Evolutionary conservation across 1,284 basidiomycete species (phyloP).

Genomic region (Tausonia pullulans): DNA sequence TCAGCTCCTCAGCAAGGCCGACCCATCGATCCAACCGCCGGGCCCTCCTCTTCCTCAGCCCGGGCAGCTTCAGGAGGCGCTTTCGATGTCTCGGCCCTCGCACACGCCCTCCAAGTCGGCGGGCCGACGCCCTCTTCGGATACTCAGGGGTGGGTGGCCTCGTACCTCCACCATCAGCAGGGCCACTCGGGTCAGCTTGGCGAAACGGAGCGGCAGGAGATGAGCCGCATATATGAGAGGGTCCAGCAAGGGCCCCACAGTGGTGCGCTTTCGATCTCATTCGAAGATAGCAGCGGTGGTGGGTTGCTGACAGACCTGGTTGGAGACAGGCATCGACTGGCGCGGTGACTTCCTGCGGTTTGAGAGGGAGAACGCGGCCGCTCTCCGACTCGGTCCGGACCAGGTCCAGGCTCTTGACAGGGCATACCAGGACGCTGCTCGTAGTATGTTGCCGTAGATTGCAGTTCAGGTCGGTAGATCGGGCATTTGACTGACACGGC

Average conservation of each 20-base stretch:
- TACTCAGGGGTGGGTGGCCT: background rate
- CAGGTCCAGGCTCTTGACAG: slow-evolving; percentile 1
- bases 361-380: background rate
- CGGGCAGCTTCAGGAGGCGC: background rate
- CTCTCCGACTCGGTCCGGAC: background rate
- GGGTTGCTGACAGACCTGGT: background rate
- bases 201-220: background rate
- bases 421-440: background rate
- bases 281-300: background rate
- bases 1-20: background rate
- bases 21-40: background rate
- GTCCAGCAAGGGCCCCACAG: background rate
- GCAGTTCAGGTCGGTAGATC: background rate
- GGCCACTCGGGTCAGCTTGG: background rate
- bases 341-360: slow-evolving; percentile 1
- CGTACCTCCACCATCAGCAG: slow-evolving; percentile 2
- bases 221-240: background rate
- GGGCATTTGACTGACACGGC: background rate
- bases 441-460: background rate
- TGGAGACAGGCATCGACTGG: background rate
- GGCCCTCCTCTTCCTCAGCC: background rate
- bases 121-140: background rate
- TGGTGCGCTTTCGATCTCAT: background rate
- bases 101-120: background rate
- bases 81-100: background rate